Evolutionary conservation across 2,329 filamentous ascomycete genomes (phyloP), one percentile per base, ranked within the genome.

Genomic region (Gliomastix tumulicola): DNA sequence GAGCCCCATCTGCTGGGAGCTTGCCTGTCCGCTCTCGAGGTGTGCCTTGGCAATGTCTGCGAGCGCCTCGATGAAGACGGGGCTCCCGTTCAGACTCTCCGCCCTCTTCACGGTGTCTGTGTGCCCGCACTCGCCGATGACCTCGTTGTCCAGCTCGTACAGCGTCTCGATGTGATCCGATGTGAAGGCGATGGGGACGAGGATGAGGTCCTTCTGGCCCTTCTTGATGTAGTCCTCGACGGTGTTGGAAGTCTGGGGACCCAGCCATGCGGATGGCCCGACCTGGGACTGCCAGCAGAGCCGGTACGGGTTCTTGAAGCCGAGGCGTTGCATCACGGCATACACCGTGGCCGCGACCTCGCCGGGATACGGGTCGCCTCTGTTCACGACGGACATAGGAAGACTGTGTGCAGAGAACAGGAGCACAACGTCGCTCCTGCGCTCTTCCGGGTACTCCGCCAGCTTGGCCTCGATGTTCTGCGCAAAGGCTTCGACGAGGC

Each of bases 141-240:
- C 88, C 62, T 98, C 92, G 50, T 87, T 73, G 57, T 98, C 92
- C 36, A 98, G 68, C 60, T 98, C 92, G 57, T 83, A 97, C 1
- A 98, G 69, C 1, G 92, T 98, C 65, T 98, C 92, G 48, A 98
- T 98, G 56, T 98, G 92, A 53, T 98, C 92, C n/a, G 87, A 94
- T 1, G 92, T 98, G 57, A 98, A 98, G 6, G 92, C 92, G 46
- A 98, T 94, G 0, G 92, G 92, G 38, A 98, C 88, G 7, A 98
- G 71, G 2, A 96, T 71, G 37, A 98, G 71, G 54, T 98, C 88
- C 38, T 82, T 94, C 54, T 96, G 86, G 1, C 90, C 92, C 61
- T 92, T 88, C 54, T 84, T 79, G 46, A 97, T 80, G 55, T 96
- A 94, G 41, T 88, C 75, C 54, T 89, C 80, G 10, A 98, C 92